A percentile compares a stretch with the other conserved stretches of the same genome.
Conservation (phyloP, 345 rosid species). For the Brassica juncea region DNA sequence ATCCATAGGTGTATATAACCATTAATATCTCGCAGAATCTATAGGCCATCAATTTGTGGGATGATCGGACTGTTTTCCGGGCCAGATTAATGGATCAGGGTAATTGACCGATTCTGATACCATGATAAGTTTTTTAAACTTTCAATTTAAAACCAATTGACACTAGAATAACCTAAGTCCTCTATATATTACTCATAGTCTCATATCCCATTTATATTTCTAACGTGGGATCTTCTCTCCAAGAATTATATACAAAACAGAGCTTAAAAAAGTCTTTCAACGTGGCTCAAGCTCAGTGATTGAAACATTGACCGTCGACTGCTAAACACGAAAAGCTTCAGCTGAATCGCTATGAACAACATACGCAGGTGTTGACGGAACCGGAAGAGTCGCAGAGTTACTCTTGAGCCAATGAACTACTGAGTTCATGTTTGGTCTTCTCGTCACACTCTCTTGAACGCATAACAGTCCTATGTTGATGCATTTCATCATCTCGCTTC, state of each 20-base stretch:
- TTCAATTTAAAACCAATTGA: too few relatives aligned
- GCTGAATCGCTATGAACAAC: neutral
- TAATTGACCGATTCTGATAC: too few relatives aligned
- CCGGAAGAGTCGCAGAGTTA: conserved; percentile 39
- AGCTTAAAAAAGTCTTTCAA: conserved; percentile 14
- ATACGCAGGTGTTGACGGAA: conserved; percentile 49
- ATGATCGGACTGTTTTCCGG: too few relatives aligned
- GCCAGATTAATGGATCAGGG: too few relatives aligned
- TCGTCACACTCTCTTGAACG: conserved; percentile 46
- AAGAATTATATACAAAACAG: neutral
- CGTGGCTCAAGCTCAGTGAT: conserved; percentile 21
- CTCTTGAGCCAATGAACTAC: conserved; percentile 47
- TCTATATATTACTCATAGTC: too few relatives aligned
- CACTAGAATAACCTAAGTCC: too few relatives aligned
- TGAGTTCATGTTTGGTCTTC: conserved; percentile 46
- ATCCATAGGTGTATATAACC: too few relatives aligned
- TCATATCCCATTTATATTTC: too few relatives aligned
- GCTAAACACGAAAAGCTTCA: conserved; percentile 26
- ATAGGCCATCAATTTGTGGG: too few relatives aligned
- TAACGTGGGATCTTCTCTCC: too few relatives aligned
- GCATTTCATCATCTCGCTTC: conserved; percentile 44
- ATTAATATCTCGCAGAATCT: too few relatives aligned
- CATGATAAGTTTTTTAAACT: too few relatives aligned
- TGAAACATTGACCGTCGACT: conserved; percentile 8
- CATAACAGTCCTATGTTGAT: conserved; percentile 53